These are phyloP conservation scores for Monosporozyma servazzii DNA, from an alignment of 805 yeast species.

Conservation along the genomic window DNA sequence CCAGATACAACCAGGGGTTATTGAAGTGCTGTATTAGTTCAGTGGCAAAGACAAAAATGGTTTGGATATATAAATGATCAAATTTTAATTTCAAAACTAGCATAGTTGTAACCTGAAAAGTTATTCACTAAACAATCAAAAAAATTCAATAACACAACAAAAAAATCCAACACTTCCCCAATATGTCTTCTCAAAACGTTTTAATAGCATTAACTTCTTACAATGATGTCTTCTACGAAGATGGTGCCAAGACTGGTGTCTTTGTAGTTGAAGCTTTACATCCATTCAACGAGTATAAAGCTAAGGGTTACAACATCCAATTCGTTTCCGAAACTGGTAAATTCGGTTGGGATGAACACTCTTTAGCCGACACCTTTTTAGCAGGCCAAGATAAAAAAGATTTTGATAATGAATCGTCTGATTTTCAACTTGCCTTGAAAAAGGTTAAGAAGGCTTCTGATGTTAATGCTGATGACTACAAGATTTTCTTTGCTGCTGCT, in stretches of 20 bases:
- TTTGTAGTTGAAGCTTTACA: slow-evolving; percentile 51
- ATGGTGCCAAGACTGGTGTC: slow-evolving; percentile 54
- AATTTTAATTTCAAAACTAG: neutral
- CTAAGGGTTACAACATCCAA: slow-evolving; percentile 44
- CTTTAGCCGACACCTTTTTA: slow-evolving; percentile 35
- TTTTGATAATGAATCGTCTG: slow-evolving; percentile 33
- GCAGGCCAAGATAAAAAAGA: slow-evolving; percentile 37
- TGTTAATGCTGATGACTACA: slow-evolving; percentile 40
- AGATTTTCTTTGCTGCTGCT: slow-evolving; percentile 51
- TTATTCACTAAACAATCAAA: neutral
- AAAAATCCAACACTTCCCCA: neutral
- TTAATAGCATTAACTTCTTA: slow-evolving; percentile 38
- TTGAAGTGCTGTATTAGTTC: too few relatives aligned
- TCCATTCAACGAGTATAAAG: slow-evolving; percentile 41
- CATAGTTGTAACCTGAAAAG: neutral
- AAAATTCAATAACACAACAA: neutral
- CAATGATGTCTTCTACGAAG: slow-evolving; percentile 42
- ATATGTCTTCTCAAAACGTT: slow-evolving; percentile 25
- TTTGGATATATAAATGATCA: too few relatives aligned
- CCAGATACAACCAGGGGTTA: too few relatives aligned
- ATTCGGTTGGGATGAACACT: slow-evolving; percentile 51
- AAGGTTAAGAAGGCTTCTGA: slow-evolving; percentile 41
- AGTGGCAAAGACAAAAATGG: too few relatives aligned
- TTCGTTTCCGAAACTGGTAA: slow-evolving; percentile 52
- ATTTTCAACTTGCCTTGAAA: slow-evolving; percentile 32